Base-by-base conservation (phyloP, 2,329 filamentous ascomycete genomes). In the Cryoendolithus antarcticus region DNA sequence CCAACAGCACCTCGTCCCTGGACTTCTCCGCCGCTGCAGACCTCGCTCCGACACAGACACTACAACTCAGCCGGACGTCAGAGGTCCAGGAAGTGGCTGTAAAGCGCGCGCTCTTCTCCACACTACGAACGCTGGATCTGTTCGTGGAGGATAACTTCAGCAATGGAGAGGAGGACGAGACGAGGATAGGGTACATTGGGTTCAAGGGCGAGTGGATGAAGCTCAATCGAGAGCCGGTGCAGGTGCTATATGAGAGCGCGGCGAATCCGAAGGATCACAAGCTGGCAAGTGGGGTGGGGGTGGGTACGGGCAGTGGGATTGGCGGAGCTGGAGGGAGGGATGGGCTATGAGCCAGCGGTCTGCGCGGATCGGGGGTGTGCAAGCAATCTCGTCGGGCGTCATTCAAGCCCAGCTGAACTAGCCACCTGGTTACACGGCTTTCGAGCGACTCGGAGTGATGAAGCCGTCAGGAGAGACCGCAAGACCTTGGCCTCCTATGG, bases 131-230 rank as follows among this genome's bases (percentile, higher is more conserved):
- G 12, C 66, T 98, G 44, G 77, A 80, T 9, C 68, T 98, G 36
- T 96, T 96, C 66, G 82, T 96, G 52, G 80, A 84, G 52, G 85
- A 95, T 59, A 98, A 96, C 57, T 94, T 89, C 50, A 73, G 76
- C 35, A 54, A 57, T 8, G 85, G 77, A 0, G 82, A 86, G 9
- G 84, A 88, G 56, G 84, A 93, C 40, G 77, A 81, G 40, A 89
- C 84, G 33, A 72, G 77, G 35, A 60, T 96, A 2, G 78, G 71
- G 45, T 98, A 95, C 63, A 47, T 96, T 41, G 91, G 84, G 1
- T 96, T 98, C 67, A 88, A 85, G 63, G 91, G 91, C 15, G 85
- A 94, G 62, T 96, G 86, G 71, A 91, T 91, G 74, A 77, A 79
- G 58, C 62, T 93, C 54, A 91, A 81, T 34, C 72, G 81, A 40